Evolutionary conservation across 2,329 filamentous ascomycete species (phyloP), one percentile per base, ranked within the genome.

Genomic region (Ramularia endophylla): DNA sequence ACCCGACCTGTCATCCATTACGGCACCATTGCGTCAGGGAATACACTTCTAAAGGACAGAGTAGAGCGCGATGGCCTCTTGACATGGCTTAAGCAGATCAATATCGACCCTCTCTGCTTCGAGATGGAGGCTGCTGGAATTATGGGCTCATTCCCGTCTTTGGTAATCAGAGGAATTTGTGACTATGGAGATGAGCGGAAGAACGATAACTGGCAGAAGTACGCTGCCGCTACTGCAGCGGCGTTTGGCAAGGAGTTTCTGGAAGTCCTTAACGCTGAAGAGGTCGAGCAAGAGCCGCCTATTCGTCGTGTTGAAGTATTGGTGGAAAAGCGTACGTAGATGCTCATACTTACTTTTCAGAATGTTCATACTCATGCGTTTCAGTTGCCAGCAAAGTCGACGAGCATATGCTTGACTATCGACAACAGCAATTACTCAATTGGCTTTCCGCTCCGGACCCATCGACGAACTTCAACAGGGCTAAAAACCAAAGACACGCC

Each of bases 31-130:
- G 68, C 57, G 3, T 69, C 65, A 1, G 65, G 60, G 11, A 61
- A 71, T 36, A 56, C 43, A 0, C 61, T 70, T 0, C 62, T 71
- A 43, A 68, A 65, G 31, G 62, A 61, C 9, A 63, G 11, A 1
- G n/a, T n/a, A 0, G 27, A 27, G 4, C 29, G 51, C 30, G 44
- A 53, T 20, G 11, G 17, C 0, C 51, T 69, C 43, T 50, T 44
- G 52, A 40, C 33, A 47, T 43, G 39, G 39, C 38, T 39, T 27
- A 33, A 35, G 2, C 27, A 17, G 9, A 36, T 40, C 7, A 34
- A 39, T 6, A 27, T 46, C 18, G 32, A 25, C 6, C 36, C 22
- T 22, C 16, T 20, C 31, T 54, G 40, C 40, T 34, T 43, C 8
- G 53, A 52, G 30, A 55, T 50, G 47, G 58, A 56, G 35, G 52